These are phyloP conservation scores for Dovyalis caffra DNA, from an alignment of 345 rosid species.

Conservation along the genomic window DNA sequence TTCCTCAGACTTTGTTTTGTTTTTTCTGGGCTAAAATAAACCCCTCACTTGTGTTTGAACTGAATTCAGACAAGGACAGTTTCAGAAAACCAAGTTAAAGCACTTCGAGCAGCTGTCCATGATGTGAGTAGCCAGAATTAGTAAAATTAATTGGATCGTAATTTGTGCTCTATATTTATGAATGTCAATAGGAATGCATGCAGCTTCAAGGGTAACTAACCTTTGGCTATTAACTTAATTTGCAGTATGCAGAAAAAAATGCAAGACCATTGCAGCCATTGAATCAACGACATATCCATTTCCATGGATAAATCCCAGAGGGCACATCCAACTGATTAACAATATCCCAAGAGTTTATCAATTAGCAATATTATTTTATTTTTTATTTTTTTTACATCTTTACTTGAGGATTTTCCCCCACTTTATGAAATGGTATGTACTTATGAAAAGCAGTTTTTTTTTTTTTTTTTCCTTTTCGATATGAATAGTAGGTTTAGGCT, in stretches of 20 bases:
- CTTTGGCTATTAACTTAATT: neutral
- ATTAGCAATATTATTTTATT: too few relatives aligned
- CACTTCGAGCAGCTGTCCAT: slow-evolving; percentile 44
- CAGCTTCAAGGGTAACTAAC: too few relatives aligned
- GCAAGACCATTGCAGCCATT: slow-evolving; percentile 54
- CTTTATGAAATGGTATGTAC: too few relatives aligned
- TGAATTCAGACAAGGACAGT: slow-evolving; percentile 35
- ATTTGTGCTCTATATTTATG: neutral
- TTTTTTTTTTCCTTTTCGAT: too few relatives aligned
- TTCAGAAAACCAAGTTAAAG: slow-evolving; percentile 42
- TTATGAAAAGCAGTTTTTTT: too few relatives aligned
- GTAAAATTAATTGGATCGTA: too few relatives aligned
- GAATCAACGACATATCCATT: slow-evolving; percentile 22
- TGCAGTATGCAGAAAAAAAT: slow-evolving; percentile 51
- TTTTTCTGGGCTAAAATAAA: neutral
- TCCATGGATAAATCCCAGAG: neutral
- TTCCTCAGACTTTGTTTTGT: too few relatives aligned
- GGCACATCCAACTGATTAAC: too few relatives aligned
- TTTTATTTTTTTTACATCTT: too few relatives aligned
- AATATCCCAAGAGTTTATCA: too few relatives aligned
- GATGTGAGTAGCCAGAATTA: slow-evolving; percentile 39
- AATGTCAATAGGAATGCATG: neutral
- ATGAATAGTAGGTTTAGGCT: too few relatives aligned
- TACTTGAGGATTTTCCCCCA: too few relatives aligned
- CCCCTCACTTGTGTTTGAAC: neutral